Percentiles rank a stretch among this genome's conserved stretches.
These are phyloP conservation scores for Eucalyptus paniculata DNA, from an alignment of 345 rosid species.

Conservation along the genomic window DNA sequence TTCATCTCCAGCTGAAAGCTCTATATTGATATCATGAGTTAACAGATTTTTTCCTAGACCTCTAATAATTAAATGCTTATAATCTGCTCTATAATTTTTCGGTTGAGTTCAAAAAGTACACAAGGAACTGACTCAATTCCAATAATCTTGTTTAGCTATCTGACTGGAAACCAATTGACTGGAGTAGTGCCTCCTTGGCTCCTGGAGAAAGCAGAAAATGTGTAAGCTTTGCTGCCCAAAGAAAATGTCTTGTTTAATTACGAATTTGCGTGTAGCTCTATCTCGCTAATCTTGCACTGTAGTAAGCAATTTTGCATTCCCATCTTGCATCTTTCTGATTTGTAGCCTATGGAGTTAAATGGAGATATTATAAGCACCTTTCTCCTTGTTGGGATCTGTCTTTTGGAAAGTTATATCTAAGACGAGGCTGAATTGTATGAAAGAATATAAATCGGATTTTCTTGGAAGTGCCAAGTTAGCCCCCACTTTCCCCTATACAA, in stretches of 20 bases:
- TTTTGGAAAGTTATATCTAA: background rate
- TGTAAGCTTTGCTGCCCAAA: background rate
- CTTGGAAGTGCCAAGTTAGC: background rate
- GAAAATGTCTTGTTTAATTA: background rate
- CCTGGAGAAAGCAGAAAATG: background rate
- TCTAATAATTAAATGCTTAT: background rate
- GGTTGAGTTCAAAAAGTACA: background rate
- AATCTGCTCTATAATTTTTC: background rate
- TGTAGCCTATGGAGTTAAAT: background rate
- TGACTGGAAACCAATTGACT: constrained; percentile 20
- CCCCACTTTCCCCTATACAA: background rate
- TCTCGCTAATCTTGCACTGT: background rate
- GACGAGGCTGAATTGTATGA: background rate
- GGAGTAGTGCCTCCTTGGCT: constrained; percentile 18
- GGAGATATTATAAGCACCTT: background rate
- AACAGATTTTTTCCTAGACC: background rate
- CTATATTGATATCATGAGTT: background rate
- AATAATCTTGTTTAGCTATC: background rate
- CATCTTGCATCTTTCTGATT: background rate
- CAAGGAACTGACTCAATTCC: background rate
- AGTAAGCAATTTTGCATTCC: background rate
- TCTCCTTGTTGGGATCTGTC: background rate
- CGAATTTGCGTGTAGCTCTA: background rate
- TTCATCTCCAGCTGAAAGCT: background rate
- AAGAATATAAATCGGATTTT: background rate